Conservation (phyloP, 2,329 filamentous ascomycete genomes). For the Xylogone sp. region DNA sequence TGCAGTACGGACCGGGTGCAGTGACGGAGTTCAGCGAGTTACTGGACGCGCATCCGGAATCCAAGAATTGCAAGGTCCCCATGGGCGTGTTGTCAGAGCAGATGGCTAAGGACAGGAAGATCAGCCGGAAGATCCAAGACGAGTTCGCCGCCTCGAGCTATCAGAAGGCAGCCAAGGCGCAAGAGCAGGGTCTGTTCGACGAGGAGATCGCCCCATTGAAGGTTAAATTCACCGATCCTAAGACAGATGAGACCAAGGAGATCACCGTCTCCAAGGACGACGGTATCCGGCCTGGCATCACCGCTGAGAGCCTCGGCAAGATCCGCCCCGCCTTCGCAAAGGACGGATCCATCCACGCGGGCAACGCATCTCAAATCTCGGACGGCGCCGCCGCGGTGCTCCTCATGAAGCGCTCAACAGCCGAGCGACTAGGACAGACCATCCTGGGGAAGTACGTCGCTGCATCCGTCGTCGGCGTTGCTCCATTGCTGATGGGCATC, state of each 20-base stretch:
- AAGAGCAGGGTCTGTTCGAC: conserved; percentile 85
- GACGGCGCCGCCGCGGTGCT: conserved; percentile 94
- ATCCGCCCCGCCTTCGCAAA: conserved; percentile 88
- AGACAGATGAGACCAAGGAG: conserved; percentile 79
- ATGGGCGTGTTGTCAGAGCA: conserved; percentile 93
- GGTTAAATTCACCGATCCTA: conserved; percentile 85
- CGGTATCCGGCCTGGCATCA: conserved; percentile 81
- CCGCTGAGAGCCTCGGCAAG: conserved; percentile 83
- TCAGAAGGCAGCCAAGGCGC: conserved; percentile 82
- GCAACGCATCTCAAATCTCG: conserved; percentile 92
- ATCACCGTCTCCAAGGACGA: conserved; percentile 85
- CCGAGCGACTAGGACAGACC: conserved; percentile 79
- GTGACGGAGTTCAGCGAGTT: conserved; percentile 91
- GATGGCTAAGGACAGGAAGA: conserved; percentile 83
- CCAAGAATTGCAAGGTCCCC: conserved; percentile 94
- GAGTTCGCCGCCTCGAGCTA: conserved; percentile 92
- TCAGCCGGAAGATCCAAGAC: conserved; percentile 74
- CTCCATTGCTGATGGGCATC: conserved; percentile 91
- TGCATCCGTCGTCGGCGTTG: conserved; percentile 81
- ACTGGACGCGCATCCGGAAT: conserved; percentile 74
- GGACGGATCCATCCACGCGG: conserved; percentile 90
- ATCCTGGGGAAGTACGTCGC: conserved; percentile 92
- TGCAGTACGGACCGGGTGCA: conserved; percentile 83
- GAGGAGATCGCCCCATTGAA: conserved; percentile 86
- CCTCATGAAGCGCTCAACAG: conserved; percentile 90